Evolutionary conservation across 345 rosid species (phyloP).

Genomic region (Eucalyptus pumila): DNA sequence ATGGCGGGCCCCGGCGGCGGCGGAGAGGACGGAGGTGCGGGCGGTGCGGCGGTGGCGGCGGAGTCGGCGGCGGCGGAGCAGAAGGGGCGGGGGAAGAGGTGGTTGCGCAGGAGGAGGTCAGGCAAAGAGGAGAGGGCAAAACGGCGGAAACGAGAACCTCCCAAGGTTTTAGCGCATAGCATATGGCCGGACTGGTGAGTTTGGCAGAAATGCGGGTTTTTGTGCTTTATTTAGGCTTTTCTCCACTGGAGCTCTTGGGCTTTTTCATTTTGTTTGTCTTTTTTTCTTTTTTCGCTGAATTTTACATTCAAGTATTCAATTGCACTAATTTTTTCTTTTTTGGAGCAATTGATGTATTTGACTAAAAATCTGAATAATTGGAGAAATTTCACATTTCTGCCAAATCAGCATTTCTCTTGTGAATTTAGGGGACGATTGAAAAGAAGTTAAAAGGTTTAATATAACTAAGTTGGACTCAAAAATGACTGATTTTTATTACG

Average conservation of each 20-base stretch:
- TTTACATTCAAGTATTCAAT: not conserved
- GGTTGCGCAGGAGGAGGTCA: not conserved
- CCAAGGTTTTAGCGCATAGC: constrained; percentile 8
- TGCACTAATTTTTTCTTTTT: not conserved
- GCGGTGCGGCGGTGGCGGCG: not conserved
- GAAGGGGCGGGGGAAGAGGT: not conserved
- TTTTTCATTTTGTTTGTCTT: not conserved
- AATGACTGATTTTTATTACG: fast-evolving
- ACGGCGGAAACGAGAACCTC: constrained; percentile 23
- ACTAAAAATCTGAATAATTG: not conserved
- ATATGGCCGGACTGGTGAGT: not conserved
- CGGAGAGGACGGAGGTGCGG: constrained; percentile 1
- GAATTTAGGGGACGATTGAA: not conserved
- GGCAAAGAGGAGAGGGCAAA: not conserved
- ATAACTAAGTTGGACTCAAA: not conserved
- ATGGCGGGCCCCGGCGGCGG: constrained; percentile 14
- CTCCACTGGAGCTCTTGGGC: not conserved
- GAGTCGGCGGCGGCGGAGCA: not conserved
- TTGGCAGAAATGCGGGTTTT: not conserved
- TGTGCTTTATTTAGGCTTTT: not conserved
- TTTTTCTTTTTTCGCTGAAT: not conserved
- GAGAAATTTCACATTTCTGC: not conserved
- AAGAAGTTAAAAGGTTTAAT: not conserved
- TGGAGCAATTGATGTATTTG: not conserved
- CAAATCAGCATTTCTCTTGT: not conserved